Conservation (phyloP, 2,329 filamentous ascomycete genomes). For the Pestalotiopsis sp. region DNA sequence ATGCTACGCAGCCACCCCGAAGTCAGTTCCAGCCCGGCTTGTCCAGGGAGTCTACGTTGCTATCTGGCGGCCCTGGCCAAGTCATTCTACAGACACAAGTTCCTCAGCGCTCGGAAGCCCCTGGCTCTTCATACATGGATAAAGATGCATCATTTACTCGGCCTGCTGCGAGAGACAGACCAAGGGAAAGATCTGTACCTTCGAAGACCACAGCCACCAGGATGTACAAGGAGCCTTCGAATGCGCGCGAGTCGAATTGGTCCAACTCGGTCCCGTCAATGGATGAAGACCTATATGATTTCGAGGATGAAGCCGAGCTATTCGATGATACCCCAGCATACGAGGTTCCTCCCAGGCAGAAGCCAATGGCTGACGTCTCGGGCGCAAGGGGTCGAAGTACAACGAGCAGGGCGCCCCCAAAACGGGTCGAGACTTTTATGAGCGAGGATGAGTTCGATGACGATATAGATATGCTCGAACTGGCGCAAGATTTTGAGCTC, state of each 20-base stretch:
- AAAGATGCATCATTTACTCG: conserved; percentile 21
- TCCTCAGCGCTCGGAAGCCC: conserved; percentile 23
- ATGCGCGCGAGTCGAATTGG: conserved; percentile 9
- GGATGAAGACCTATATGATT: conserved; percentile 25
- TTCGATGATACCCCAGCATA: conserved; percentile 26
- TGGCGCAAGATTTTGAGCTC: conserved; percentile 53
- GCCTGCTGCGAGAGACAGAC: conserved; percentile 15
- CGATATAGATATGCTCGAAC: conserved; percentile 53
- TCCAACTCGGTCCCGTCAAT: conserved; percentile 14
- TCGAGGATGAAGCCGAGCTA: conserved; percentile 36
- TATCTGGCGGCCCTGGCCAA: conserved; percentile 38
- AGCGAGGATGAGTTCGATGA: conserved; percentile 46
- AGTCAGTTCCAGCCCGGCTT: conserved; percentile 29
- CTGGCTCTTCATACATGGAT: conserved; percentile 12
- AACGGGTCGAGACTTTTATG: conserved; percentile 8
- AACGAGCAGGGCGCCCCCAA: conserved; percentile 19
- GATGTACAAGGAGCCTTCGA: conserved; percentile 12
- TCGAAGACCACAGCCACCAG: not conserved
- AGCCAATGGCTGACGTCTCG: conserved; percentile 15
- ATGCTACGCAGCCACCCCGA: conserved; percentile 45
- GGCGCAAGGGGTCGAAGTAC: conserved; percentile 22
- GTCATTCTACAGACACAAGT: conserved; percentile 57
- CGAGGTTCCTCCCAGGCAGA: conserved; percentile 10
- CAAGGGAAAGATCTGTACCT: not conserved
- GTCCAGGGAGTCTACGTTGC: conserved; percentile 33